These are phyloP conservation scores for Melaleuca quinquenervia DNA, from an alignment of 345 rosid genomes.

Conservation along the genomic window DNA sequence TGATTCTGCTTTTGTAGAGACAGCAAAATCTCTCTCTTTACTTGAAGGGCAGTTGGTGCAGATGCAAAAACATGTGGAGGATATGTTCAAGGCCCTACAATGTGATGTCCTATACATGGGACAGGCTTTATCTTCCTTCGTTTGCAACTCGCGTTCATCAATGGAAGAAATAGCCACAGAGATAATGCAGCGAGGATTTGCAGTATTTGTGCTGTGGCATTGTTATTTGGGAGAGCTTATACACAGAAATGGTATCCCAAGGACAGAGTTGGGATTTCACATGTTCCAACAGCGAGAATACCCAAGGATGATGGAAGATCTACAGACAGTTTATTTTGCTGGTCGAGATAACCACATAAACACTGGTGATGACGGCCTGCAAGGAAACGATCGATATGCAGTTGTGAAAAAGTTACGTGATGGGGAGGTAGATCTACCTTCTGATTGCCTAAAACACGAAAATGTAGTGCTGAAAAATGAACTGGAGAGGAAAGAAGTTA, in stretches of 20 bases:
- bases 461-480: constrained; percentile 53
- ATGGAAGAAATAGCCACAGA: constrained; percentile 43
- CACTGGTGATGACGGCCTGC: constrained; percentile 8
- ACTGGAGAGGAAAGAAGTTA: constrained; percentile 65
- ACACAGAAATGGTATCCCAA: constrained; percentile 17
- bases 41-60: constrained; percentile 50
- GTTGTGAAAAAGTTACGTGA: constrained; percentile 13
- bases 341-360: constrained; percentile 2
- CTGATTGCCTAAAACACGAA: constrained; percentile 23
- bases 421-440: constrained; percentile 13
- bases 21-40: constrained; percentile 34
- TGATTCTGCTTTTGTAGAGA: constrained; percentile 25
- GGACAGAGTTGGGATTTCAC: constrained; percentile 2
- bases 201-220: constrained; percentile 28
- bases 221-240: constrained; percentile 34
- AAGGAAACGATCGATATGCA: constrained; percentile 12
- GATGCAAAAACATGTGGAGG: constrained; percentile 49
- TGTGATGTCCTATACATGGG: constrained; percentile 36
- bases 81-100: constrained; percentile 28
- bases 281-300: constrained; percentile 12
- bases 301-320: background rate
- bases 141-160: constrained; percentile 35
- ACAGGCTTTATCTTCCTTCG: constrained; percentile 25
- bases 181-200: constrained; percentile 50
- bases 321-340: background rate